Percentiles rank a stretch among this genome's conserved stretches.
Conservation (phyloP, 1,284 basidiomycete genomes). For the Moesziomyces parantarcticus region DNA sequence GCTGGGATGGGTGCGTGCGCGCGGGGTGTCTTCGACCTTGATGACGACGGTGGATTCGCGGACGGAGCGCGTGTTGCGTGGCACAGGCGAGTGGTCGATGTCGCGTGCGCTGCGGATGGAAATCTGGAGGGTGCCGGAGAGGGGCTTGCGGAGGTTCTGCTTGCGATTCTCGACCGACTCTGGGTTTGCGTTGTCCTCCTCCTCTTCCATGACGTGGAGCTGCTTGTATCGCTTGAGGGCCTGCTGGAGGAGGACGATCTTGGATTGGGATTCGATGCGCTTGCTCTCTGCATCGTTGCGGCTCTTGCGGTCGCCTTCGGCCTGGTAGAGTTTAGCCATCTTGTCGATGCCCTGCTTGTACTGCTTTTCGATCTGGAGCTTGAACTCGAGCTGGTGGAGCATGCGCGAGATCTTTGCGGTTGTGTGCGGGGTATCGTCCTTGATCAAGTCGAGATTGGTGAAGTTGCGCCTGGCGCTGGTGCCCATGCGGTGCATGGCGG, state of each 20-base stretch:
- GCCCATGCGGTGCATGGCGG: constrained; percentile 56
- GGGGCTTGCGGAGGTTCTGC: constrained; percentile 88
- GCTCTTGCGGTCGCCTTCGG: constrained; percentile 86
- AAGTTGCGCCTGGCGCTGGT: constrained; percentile 58
- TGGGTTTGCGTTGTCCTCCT: constrained; percentile 73
- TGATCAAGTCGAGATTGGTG: constrained; percentile 80
- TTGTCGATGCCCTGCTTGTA: constrained; percentile 99
- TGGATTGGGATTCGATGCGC: constrained; percentile 91
- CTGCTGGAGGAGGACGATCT: constrained; percentile 90
- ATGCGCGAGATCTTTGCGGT: constrained; percentile 96
- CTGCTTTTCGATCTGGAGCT: constrained; percentile 96
- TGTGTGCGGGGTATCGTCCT: constrained; percentile 95
- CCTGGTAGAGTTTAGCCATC: constrained; percentile 89
- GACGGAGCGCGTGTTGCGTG: constrained; percentile 65
- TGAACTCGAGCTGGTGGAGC: constrained; percentile 99
- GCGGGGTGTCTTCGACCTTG: constrained; percentile 94
- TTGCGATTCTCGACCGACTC: constrained; percentile 77
- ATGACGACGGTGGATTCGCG: constrained; percentile 89
- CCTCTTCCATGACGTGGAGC: constrained; percentile 90
- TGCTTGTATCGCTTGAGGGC: constrained; percentile 97
- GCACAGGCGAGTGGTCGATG: constrained; percentile 89
- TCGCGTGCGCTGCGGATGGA: constrained; percentile 90
- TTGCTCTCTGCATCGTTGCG: constrained; percentile 86
- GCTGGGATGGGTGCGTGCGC: constrained; percentile 89
- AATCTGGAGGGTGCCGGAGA: constrained; percentile 92